Percentiles rank a stretch among this genome's conserved stretches.
Evolutionary conservation across 2,329 filamentous ascomycete genomes (phyloP).

Genomic region (Diatrype stigma): DNA sequence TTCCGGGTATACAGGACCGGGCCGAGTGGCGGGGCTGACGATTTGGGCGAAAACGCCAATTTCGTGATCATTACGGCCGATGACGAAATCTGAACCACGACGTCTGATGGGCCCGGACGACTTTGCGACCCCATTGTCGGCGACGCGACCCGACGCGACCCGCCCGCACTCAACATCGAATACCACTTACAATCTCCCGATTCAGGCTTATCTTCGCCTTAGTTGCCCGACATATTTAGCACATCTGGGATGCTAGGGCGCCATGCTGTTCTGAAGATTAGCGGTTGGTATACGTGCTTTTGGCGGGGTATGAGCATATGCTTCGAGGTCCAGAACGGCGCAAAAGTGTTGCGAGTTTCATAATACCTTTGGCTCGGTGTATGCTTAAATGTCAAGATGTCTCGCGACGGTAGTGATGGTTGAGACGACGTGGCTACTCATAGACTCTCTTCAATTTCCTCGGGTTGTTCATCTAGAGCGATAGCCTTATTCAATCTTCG

Average conservation of each 20-base stretch:
- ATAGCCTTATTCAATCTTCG: too few relatives aligned
- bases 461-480: too few relatives aligned
- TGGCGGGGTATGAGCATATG: conserved; percentile 14
- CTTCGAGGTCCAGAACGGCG: background rate
- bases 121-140: conserved; percentile 1
- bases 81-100: conserved; percentile 13
- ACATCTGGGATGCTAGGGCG: too few relatives aligned
- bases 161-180: background rate
- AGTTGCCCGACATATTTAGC: too few relatives aligned
- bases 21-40: too few relatives aligned
- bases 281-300: conserved; percentile 16
- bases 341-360: too few relatives aligned
- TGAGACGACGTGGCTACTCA: too few relatives aligned
- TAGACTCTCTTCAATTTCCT: too few relatives aligned
- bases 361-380: background rate
- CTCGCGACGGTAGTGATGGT: too few relatives aligned
- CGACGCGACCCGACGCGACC: background rate
- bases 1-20: too few relatives aligned
- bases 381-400: conserved; percentile 1
- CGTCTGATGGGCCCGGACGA: conserved; percentile 10
- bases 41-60: background rate
- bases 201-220: too few relatives aligned
- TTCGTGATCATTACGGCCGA: conserved; percentile 17
- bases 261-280: background rate
- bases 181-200: background rate